Base-by-base conservation (phyloP, 1,284 basidiomycete genomes). In the Irpex rosettiformis region DNA sequence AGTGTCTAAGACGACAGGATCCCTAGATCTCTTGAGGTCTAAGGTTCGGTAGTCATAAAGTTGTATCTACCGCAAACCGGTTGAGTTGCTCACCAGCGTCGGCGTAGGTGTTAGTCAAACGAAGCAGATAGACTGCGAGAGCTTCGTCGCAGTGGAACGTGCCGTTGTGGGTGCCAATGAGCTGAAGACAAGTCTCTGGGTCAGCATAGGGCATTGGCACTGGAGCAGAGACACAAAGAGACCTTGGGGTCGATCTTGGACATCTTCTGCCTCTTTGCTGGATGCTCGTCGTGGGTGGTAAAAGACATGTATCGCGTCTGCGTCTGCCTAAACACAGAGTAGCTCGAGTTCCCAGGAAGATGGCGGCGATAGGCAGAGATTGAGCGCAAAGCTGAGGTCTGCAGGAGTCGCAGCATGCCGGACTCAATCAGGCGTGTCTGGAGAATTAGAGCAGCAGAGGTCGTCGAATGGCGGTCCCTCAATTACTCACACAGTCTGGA, bases 101-200 rank as follows among this genome's bases (percentile, higher is more conserved):
- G 54, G 80, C 83, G 74, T 93, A 98, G 24, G 82, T 76, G 22
- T 83, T 77, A 1, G 96, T 94, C 67, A 87, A 86, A 55, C 87
- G 86, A 45, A 99, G 80, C 59, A 99, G 80, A 74, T 90, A 94
- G n/a, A 97, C 93, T 0, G 94, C 94, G 21, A 97, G 81, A 0
- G 94, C 94, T 74, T 97, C 96, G 70, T 99, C 96, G 70, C 94
- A 96, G 71, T 99, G 96, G 73, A 98, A 98, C 0, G 93, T 94
- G 22, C 96, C 96, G 62, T 91, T 94, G 75, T 98, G 96, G 1
- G 96, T 98, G 55, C 94, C 94, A 67, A 96, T 96, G 42, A 82
- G 71, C 88, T 91, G 64, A 11, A 33, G 22, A 48, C 21, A 6
- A 47, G 43, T 52, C 29, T 29, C n/a, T 25, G 11, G 28, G 18